Percentiles rank a stretch among this genome's conserved stretches.
These are phyloP conservation scores for Cordyceps javanica DNA, from an alignment of 2,329 filamentous ascomycete species.

Conservation along the genomic window DNA sequence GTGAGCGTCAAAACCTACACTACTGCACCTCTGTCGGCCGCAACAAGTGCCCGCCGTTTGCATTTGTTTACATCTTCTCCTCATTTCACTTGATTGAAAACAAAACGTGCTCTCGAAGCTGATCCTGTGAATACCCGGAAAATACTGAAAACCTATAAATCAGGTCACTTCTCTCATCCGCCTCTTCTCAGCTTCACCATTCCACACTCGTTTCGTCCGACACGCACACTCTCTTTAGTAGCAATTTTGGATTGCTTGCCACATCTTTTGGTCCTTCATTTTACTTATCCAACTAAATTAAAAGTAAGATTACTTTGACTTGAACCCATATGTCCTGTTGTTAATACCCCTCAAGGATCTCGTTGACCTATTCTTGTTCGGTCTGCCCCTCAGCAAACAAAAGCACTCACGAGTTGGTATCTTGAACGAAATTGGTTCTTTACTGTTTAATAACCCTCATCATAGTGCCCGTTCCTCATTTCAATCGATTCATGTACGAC, in stretches of 20 bases:
- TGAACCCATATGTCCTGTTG: no score
- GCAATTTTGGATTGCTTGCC: slow-evolving; percentile 3
- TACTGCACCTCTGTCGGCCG: neutral
- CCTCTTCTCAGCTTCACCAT: neutral
- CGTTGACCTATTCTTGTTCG: neutral
- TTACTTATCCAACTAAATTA: neutral
- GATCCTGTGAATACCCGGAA: neutral
- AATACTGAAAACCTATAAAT: neutral
- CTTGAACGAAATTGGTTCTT: neutral
- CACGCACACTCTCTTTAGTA: neutral
- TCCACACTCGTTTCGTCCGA: slow-evolving; percentile 2
- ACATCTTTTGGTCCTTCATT: neutral
- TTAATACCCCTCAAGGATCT: neutral
- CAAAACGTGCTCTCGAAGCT: neutral
- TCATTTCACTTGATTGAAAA: neutral
- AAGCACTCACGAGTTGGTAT: neutral
- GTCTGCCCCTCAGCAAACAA: neutral
- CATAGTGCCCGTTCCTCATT: neutral
- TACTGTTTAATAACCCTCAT: neutral
- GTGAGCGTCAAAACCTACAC: slow-evolving; percentile 7
- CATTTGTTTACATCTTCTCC: slow-evolving; percentile 6
- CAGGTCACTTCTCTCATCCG: neutral
- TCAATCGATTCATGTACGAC: neutral
- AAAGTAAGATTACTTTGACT: neutral
- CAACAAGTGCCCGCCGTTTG: slow-evolving; percentile 6